Evolutionary conservation across 192 early-diverging fungal genomes (phyloP), one percentile per base, ranked within the genome.

Genomic region (Tieghemiomyces parasiticus): DNA sequence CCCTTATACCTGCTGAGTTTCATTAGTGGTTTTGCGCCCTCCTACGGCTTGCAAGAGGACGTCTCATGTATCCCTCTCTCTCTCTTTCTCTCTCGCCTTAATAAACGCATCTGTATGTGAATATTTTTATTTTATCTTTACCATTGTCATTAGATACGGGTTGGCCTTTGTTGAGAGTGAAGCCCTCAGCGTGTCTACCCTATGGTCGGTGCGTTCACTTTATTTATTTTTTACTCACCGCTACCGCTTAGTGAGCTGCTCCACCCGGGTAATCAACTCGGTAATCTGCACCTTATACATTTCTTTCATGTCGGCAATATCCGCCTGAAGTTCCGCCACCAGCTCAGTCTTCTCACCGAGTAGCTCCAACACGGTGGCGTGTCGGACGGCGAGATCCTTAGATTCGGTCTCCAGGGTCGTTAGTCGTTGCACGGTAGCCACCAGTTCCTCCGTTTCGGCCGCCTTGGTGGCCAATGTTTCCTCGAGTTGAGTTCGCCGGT

Each of bases 321-420:
- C 88, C 3, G 81, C 81, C 61, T 79, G 70, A 29, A 95, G 73
- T 38, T 95, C 92, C 46, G 84, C 71, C 16, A 90, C 86, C 59
- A 81, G 76, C 65, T 95, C 92, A 32, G 89, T 90, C 64, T 85
- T 83, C 67, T 95, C 92, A 25, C 92, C 92, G 35, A 95, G 67
- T 67, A 95, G 72, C 64, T 89, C 92, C 13, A 95, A 71, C n/a
- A 85, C 82, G 4, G 88, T 67, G 32, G 58, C 62, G 51, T 74
- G 78, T 59, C 78, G 71, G 60, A 67, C 74, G 60, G 82, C 76
- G 32, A 92, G 67, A 44, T 80, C 71, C 9, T 64, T 62, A 20
- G 78, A 63, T 58, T 89, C 83, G 13, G 62, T 59, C 46, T 81
- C 77, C 22, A 76, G 19, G 4, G 54, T n/a, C 2, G 3, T 8